These are phyloP conservation scores for Ephemerocybe angulata DNA, from an alignment of 768 basidiomycete genomes.

Conservation along the genomic window DNA sequence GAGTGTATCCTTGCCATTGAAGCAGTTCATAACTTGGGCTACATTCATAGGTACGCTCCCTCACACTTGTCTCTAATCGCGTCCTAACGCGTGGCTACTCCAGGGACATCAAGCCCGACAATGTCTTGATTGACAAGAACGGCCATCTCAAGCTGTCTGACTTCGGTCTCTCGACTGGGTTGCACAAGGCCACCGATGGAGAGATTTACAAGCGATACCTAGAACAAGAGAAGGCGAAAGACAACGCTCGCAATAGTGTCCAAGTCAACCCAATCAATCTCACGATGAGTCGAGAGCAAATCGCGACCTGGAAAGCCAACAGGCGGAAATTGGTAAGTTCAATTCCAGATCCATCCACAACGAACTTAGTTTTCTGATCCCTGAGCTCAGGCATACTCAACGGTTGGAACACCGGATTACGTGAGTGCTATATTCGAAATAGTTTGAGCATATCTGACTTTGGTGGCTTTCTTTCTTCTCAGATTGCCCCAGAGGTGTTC, in stretches of 20 bases:
- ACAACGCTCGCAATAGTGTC: conserved; percentile 84
- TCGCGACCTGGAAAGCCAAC: conserved; percentile 99
- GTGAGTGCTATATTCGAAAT: conserved; percentile 34
- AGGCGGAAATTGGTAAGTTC: conserved; percentile 80
- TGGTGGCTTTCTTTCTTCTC: conserved; percentile 41
- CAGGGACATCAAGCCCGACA: conserved; percentile 99
- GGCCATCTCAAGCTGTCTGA: conserved; percentile 98
- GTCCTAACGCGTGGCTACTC: not conserved
- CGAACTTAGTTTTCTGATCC: not conserved
- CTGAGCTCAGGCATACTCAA: conserved; percentile 87
- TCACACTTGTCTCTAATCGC: not conserved
- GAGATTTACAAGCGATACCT: conserved; percentile 91
- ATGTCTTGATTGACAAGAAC: conserved; percentile 95
- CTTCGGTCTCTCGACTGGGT: conserved; percentile 95
- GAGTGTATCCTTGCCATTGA: conserved; percentile 98
- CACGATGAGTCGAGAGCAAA: conserved; percentile 94
- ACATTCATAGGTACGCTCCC: conserved; percentile 85
- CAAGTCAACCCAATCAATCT: conserved; percentile 97
- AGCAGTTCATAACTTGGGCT: conserved; percentile 96
- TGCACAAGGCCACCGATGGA: conserved; percentile 94
- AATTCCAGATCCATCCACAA: not conserved
- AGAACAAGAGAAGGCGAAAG: conserved; percentile 66
- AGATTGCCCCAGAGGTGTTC: conserved; percentile 98
- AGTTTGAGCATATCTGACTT: not conserved
- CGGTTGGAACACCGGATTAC: conserved; percentile 64